Conservation (phyloP, 2,329 filamentous ascomycete genomes). For the Mycosphaerella arachidis region DNA sequence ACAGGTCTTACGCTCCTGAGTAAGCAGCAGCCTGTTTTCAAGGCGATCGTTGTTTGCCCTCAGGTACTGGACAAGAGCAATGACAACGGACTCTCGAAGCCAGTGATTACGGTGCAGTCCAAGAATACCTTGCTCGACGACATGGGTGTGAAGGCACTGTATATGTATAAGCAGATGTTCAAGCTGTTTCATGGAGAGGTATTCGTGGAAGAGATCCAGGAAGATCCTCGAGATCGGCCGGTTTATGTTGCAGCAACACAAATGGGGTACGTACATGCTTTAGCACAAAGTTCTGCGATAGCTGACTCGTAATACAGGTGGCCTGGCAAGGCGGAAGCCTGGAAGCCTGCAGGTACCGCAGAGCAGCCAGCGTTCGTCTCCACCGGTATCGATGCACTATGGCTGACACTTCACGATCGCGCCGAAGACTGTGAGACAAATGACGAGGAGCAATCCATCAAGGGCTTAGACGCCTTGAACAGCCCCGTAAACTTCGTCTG, state of each 20-base stretch:
- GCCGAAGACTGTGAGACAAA: background rate
- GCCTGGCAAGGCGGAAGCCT: background rate
- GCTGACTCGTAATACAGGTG: background rate
- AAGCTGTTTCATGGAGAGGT: background rate
- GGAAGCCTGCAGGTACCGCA: background rate
- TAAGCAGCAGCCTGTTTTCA: background rate
- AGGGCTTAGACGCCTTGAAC: background rate
- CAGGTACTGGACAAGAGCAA: background rate
- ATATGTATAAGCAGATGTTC: background rate
- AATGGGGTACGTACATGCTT: background rate
- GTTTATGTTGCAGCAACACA: background rate
- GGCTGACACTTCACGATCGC: background rate
- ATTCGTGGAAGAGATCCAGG: background rate
- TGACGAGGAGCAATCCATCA: background rate
- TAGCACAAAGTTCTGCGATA: background rate
- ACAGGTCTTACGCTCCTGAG: background rate
- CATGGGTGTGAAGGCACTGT: background rate
- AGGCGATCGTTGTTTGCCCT: background rate
- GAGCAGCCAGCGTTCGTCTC: background rate
- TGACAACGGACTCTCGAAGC: background rate
- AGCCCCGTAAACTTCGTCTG: background rate
- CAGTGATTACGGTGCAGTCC: background rate
- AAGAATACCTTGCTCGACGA: background rate
- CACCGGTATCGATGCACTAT: background rate
- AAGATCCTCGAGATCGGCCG: background rate